Base-by-base conservation (phyloP, 2,329 filamentous ascomycete genomes). In the Nemania bipapillata region DNA sequence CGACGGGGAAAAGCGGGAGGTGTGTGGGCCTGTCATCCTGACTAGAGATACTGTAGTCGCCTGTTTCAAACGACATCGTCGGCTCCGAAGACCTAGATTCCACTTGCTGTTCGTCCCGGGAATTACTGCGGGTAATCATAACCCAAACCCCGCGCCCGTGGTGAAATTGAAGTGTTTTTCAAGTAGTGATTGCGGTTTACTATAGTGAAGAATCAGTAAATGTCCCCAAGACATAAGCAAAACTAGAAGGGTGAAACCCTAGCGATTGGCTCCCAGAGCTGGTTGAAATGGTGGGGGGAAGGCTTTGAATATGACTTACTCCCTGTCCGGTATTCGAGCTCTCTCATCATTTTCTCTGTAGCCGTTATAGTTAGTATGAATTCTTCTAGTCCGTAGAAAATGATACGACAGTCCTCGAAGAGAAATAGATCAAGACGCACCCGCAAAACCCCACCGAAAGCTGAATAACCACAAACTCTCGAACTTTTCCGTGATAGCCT, bases 401-500 rank as follows among this genome's bases (percentile, higher is more conserved):
- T 28, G 6, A 5, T 45, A 7, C 7, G 2, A 24, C 62, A 2
- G 26, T 32, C 8, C 20, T 28, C 0, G 57, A 26, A 28, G 47
- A 50, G 40, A 6, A 63, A 6, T 1, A 12, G n/a, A 40, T 37
- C n/a, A 17, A 30, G 40, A 72, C 74, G n/a, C 68, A 79, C 77
- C 77, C 30, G 77, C 77, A 50, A 79, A 76, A 3, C 77, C 77
- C 77, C 77, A 79, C 4, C 77, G 72, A 45, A 74, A 76, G 37
- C 77, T 77, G 53, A 79, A 79, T 26, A 79, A 53, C 68, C 60
- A 70, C 20, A 79, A 68, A 68, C 77, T 79, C 71, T 79, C 77
- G 22, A 78, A 79, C 62, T 79, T 79, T 53, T 78, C 76, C 6
- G 71, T 69, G 40, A 79, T 79, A 4, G 74, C 74, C 53, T 64